Evolutionary conservation across 176 grass and related monocot species (phyloP).

Genomic region (Bonia amplexicaulis): DNA sequence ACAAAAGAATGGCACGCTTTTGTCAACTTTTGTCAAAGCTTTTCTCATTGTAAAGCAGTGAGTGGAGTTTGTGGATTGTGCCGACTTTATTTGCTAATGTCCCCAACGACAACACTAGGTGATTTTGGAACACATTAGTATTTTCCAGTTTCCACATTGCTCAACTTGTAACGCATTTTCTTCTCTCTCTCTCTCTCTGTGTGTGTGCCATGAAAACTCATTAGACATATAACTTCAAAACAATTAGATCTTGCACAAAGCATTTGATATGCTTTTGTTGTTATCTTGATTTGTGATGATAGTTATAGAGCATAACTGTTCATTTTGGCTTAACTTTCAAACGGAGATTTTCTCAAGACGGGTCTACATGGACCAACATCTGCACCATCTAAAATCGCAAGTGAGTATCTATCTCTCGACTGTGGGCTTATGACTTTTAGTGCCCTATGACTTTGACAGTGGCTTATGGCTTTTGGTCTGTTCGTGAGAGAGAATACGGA

Average conservation of each 20-base stretch:
- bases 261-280: neutral
- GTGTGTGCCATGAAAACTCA: too few relatives aligned
- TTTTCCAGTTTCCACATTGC: neutral
- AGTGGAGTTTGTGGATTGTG: neutral
- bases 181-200: too few relatives aligned
- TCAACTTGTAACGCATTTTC: neutral
- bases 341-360: too few relatives aligned
- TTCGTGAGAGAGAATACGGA: too few relatives aligned
- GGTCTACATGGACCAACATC: too few relatives aligned
- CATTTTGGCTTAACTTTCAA: fast-evolving
- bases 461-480: too few relatives aligned
- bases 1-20: neutral
- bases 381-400: too few relatives aligned
- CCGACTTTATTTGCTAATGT: neutral
- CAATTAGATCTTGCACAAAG: neutral
- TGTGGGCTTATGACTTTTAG: too few relatives aligned
- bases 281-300: neutral
- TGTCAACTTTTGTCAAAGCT: neutral
- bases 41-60: neutral
- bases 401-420: too few relatives aligned
- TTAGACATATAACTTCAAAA: neutral
- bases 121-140: neutral
- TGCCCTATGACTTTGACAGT: too few relatives aligned
- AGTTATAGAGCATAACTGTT: neutral
- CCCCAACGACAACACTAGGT: neutral